Evolutionary conservation across 2,329 filamentous ascomycete species (phyloP).

Genomic region (Aspergillus bombycis): DNA sequence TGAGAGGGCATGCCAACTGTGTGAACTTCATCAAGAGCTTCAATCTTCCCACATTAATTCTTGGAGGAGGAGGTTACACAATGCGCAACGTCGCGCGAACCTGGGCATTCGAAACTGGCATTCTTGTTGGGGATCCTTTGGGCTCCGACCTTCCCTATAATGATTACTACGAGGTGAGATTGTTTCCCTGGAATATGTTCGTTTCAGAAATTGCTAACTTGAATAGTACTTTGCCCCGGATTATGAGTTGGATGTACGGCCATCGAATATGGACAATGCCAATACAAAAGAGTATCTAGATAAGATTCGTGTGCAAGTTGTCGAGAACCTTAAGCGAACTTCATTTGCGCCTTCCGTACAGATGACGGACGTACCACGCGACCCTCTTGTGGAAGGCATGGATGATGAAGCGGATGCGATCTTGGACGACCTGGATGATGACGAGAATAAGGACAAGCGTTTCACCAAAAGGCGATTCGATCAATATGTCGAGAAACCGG

Average conservation of each 20-base stretch:
- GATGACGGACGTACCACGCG: slow-evolving; percentile 65
- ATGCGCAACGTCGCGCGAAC: slow-evolving; percentile 68
- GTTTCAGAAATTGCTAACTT: slow-evolving; percentile 5
- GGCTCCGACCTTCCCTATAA: slow-evolving; percentile 86
- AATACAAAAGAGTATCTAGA: slow-evolving; percentile 70
- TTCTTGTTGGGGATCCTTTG: slow-evolving; percentile 82
- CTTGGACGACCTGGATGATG: slow-evolving; percentile 74
- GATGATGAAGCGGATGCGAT: slow-evolving; percentile 68
- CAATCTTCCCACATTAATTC: slow-evolving; percentile 65
- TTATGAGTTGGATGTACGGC: slow-evolving; percentile 69
- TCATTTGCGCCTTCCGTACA: slow-evolving; percentile 65
- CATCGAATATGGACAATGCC: slow-evolving; percentile 73
- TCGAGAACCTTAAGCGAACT: slow-evolving; percentile 68
- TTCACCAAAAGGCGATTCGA: slow-evolving; percentile 83
- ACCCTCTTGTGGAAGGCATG: slow-evolving; percentile 57
- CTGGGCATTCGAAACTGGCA: slow-evolving; percentile 71
- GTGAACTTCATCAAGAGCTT: slow-evolving; percentile 71
- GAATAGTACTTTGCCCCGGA: slow-evolving; percentile 68
- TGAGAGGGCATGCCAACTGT: slow-evolving; percentile 71
- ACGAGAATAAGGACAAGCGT: slow-evolving; percentile 81
- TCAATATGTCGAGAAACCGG: slow-evolving; percentile 72
- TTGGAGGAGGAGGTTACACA: slow-evolving; percentile 71
- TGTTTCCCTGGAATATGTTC: neutral
- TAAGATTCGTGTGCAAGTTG: slow-evolving; percentile 67
- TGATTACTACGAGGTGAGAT: slow-evolving; percentile 78